Percentiles rank a stretch among this genome's conserved stretches.
These are phyloP conservation scores for Hypoxylon sp. DNA, from an alignment of 2,329 filamentous ascomycete species.

Conservation along the genomic window DNA sequence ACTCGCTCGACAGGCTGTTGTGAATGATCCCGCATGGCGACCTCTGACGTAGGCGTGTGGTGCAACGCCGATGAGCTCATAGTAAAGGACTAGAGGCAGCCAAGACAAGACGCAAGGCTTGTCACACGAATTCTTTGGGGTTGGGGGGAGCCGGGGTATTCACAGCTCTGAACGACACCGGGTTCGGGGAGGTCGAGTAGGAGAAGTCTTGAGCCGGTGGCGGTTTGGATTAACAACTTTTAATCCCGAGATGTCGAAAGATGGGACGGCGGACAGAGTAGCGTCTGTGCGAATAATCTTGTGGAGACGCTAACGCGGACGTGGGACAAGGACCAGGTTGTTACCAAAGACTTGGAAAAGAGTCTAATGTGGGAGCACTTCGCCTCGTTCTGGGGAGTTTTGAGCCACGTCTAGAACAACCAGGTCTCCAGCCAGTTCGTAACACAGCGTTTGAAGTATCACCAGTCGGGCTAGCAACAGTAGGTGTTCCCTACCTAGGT, in stretches of 20 bases:
- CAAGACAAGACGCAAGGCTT: constrained; percentile 19
- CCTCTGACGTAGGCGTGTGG: constrained; percentile 46
- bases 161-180: constrained; percentile 14
- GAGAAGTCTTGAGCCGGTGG: constrained; percentile 34
- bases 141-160: constrained; percentile 2
- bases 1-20: constrained; percentile 56
- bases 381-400: constrained; percentile 18
- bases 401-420: constrained; percentile 33
- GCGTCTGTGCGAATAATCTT: constrained; percentile 36
- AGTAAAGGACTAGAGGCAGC: constrained; percentile 27
- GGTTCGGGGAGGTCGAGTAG: constrained; percentile 19
- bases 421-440: constrained; percentile 25
- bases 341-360: constrained; percentile 42
- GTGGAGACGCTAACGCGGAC: constrained; percentile 45
- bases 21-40: constrained; percentile 52
- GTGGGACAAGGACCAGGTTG: constrained; percentile 39
- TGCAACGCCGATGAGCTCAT: constrained; percentile 49
- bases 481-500: constrained; percentile 21
- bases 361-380: constrained; percentile 38
- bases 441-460: constrained; percentile 33
- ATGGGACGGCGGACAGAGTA: constrained; percentile 37
- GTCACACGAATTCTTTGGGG: constrained; percentile 14
- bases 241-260: constrained; percentile 35
- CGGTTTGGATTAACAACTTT: constrained; percentile 39
- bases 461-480: constrained; percentile 32